Base-by-base conservation (phyloP, 345 rosid genomes). In the Cardamine occulta region DNA sequence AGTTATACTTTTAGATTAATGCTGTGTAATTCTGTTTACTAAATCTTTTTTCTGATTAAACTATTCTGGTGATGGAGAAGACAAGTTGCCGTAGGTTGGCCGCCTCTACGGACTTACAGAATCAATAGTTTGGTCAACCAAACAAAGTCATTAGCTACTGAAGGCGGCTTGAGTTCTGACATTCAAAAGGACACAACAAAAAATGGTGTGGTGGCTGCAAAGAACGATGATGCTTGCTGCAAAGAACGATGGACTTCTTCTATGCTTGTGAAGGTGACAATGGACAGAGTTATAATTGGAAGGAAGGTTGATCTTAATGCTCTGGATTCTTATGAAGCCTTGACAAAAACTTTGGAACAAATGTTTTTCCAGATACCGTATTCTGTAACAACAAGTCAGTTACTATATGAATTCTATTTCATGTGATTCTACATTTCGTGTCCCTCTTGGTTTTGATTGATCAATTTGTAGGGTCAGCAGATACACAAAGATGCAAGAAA, bases 231-330 rank as follows among this genome's bases (percentile, higher is more conserved):
- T 42, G 70, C 42, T 53, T 39, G 72, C 76, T 49, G 49, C 55
- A 0, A 73, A 76, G 52, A 76, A 59, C 32, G 81, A 56, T 67
- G 74, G 82, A 79, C 56, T 79, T 83, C 56, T 79, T 83, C 85
- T 19, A 80, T 72, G 53, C 91, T 85, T 77, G 97, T 95, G 81
- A 95, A 95, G 83, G 97, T 92, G 79, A 88, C 88, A 60, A 89
- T 95, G 99, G 96, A 92, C 69, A 91, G 99, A 75, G 85, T 83
- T 83, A 75, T 87, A 32, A 90, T 95, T 7, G 99, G 99, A 80
- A 88, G 99, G 80, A 95, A 95, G 85, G 79, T 95, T 73, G 91
- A 92, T 83, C 85, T 92, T 26, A 84, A 59, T 84, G 79, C 86
- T 68, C 85, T 84, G 45, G 81, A 87, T 63, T 85, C 89, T 85